Conservation (phyloP, 257 asterid species). For the Nemophila menziesii region DNA sequence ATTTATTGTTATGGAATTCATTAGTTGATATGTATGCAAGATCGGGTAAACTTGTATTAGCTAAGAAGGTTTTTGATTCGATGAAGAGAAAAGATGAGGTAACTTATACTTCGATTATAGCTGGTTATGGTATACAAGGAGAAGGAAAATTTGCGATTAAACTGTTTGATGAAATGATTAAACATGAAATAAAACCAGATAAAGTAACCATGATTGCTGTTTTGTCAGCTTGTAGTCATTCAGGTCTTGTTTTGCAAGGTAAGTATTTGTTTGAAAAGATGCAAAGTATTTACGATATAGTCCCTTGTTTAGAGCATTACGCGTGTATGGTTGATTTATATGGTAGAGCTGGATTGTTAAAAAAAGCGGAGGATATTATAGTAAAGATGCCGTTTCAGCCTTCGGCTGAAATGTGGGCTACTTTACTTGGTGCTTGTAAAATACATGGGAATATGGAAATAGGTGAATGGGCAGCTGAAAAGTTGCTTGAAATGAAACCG, state of each 20-base stretch:
- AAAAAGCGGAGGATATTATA: slow-evolving; percentile 43
- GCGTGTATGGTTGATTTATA: slow-evolving; percentile 79
- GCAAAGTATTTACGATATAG: slow-evolving; percentile 38
- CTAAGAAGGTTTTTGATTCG: slow-evolving; percentile 51
- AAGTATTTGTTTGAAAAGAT: slow-evolving; percentile 43
- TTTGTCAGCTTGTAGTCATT: slow-evolving; percentile 82
- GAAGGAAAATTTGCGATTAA: slow-evolving; percentile 49
- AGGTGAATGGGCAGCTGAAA: slow-evolving; percentile 90
- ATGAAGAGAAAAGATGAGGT: slow-evolving; percentile 56
- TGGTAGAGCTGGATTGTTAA: slow-evolving; percentile 70
- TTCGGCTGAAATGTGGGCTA: slow-evolving; percentile 76
- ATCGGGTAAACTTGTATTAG: slow-evolving; percentile 61
- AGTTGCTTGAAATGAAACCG: slow-evolving; percentile 56
- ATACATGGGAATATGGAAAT: slow-evolving; percentile 53
- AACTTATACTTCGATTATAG: slow-evolving; percentile 75
- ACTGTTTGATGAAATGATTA: slow-evolving; percentile 59
- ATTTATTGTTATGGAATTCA: slow-evolving; percentile 58
- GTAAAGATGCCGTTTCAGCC: slow-evolving; percentile 52
- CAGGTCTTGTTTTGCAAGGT: slow-evolving; percentile 65
- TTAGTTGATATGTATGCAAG: slow-evolving; percentile 74
- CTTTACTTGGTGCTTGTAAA: slow-evolving; percentile 74
- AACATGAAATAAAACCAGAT: slow-evolving; percentile 51
- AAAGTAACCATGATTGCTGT: slow-evolving; percentile 65
- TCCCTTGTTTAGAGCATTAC: slow-evolving; percentile 61
- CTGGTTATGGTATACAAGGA: slow-evolving; percentile 76